These are phyloP conservation scores for Aspergillus eucalypticola DNA, from an alignment of 2,329 filamentous ascomycete species.

Conservation along the genomic window DNA sequence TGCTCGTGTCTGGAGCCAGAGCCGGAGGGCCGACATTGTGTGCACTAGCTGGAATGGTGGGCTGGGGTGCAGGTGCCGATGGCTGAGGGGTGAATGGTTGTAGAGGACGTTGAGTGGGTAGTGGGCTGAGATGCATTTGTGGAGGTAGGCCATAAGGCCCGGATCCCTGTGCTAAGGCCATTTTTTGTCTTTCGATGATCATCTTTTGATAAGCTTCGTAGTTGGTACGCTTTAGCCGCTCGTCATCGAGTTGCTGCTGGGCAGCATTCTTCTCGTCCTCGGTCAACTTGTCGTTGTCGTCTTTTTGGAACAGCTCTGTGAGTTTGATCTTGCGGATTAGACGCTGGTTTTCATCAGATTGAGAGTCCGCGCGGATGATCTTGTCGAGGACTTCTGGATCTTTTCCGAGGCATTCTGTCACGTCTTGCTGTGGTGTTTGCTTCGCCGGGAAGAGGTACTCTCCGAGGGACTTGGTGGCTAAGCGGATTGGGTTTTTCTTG, in stretches of 20 bases:
- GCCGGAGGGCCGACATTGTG: slow-evolving; percentile 24
- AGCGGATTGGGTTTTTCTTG: slow-evolving; percentile 72
- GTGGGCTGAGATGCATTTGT: too few species aligned
- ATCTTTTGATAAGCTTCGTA: slow-evolving; percentile 34
- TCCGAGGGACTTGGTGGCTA: slow-evolving; percentile 56
- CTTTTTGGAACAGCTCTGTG: slow-evolving; percentile 71
- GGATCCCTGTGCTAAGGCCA: background rate
- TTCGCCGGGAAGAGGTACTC: slow-evolving; percentile 63
- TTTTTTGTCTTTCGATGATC: slow-evolving; percentile 21
- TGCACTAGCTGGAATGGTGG: slow-evolving; percentile 7
- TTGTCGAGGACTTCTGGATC: slow-evolving; percentile 63
- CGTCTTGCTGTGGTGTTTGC: slow-evolving; percentile 52
- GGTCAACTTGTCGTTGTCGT: slow-evolving; percentile 65
- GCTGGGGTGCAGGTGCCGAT: background rate
- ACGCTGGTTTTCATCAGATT: slow-evolving; percentile 11
- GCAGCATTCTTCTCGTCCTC: slow-evolving; percentile 62
- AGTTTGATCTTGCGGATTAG: slow-evolving; percentile 56
- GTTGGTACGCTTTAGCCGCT: slow-evolving; percentile 41
- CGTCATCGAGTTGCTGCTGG: slow-evolving; percentile 45
- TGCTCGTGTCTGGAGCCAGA: slow-evolving; percentile 25
- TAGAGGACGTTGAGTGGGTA: background rate
- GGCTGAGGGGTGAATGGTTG: background rate
- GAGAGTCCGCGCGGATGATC: slow-evolving; percentile 31
- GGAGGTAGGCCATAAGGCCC: too few species aligned
- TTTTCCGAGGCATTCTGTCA: slow-evolving; percentile 59